phyloP scores from a whole-genome alignment of 1,284 basidiomycete genomes.

The Sporisorium graminicola region DNA sequence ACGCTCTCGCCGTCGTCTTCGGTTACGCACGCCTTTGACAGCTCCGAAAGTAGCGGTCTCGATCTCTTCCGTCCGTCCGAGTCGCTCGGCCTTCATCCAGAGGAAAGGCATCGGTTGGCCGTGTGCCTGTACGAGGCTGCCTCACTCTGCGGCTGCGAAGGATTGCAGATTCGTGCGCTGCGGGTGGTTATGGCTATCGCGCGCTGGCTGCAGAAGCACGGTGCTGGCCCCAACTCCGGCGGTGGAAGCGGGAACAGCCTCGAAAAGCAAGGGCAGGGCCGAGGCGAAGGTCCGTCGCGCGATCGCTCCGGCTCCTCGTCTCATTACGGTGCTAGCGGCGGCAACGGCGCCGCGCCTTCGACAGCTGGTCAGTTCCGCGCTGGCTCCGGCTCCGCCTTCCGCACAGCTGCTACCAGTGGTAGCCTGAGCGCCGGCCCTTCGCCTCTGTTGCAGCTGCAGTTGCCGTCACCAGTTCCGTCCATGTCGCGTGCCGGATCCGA shows the following conservation, averaged over 20 bases:
- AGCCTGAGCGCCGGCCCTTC: slow-evolving; percentile 18
- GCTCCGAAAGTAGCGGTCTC: slow-evolving; percentile 31
- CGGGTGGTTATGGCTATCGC: slow-evolving; percentile 60
- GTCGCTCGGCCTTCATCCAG: slow-evolving; percentile 60
- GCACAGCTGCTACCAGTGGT: slow-evolving; percentile 17
- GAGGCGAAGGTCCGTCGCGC: slow-evolving; percentile 30
- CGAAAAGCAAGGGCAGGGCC: slow-evolving; percentile 35
- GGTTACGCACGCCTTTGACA: slow-evolving; percentile 24
- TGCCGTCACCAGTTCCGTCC: slow-evolving; percentile 44
- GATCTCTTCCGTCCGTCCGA: slow-evolving; percentile 63
- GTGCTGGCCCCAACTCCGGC: slow-evolving; percentile 19
- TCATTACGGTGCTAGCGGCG: slow-evolving; percentile 19
- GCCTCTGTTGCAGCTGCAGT: slow-evolving; percentile 30
- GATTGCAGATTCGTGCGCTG: slow-evolving; percentile 81
- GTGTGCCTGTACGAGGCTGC: slow-evolving; percentile 94
- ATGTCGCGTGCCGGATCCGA: slow-evolving; percentile 49
- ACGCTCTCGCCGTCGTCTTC: slow-evolving; percentile 34
- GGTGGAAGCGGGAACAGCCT: slow-evolving; percentile 30
- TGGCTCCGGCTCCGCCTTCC: slow-evolving; percentile 17
- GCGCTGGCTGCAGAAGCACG: slow-evolving; percentile 55
- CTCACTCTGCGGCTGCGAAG: slow-evolving; percentile 86
- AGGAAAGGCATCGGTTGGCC: slow-evolving; percentile 83
- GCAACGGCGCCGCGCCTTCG: slow-evolving; percentile 28
- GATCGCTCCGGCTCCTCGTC: slow-evolving; percentile 37
- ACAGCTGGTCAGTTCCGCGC: slow-evolving; percentile 13